phyloP scores from a whole-genome alignment of 495 filamentous ascomycete species.

The Diplogelasinospora grovesii region DNA sequence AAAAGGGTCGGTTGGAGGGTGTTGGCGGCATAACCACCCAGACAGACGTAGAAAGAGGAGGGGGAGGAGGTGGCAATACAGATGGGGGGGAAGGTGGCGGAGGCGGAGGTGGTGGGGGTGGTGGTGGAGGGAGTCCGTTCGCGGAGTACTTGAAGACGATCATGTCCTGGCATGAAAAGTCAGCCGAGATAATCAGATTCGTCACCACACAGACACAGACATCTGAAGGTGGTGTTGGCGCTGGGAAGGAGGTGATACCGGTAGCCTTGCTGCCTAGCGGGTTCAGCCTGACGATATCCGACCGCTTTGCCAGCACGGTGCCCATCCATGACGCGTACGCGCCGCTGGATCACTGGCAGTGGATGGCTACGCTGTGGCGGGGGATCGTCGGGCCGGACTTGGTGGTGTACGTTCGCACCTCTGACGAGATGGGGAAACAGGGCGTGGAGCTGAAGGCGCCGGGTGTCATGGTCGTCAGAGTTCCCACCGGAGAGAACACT shows the following conservation, averaged over 20 bases:
- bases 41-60: no score
- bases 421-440: conserved; percentile 17
- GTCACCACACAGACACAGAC: conserved; percentile 40
- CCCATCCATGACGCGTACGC: conserved; percentile 72
- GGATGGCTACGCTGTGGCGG: conserved; percentile 93
- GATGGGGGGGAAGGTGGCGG: conserved; percentile 2
- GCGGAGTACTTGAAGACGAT: conserved; percentile 65
- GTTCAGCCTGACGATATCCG: conserved; percentile 70
- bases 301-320: conserved; percentile 63
- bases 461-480: conserved; percentile 32
- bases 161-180: conserved; percentile 62
- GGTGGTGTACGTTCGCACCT: conserved; percentile 59
- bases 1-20: no score
- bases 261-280: conserved; percentile 64
- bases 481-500: conserved; percentile 5
- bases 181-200: conserved; percentile 57
- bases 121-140: conserved; percentile 32
- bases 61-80: conserved; percentile 5
- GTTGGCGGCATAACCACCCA: no score
- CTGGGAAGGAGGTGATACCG: conserved; percentile 35
- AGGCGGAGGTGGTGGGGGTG: not conserved
- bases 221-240: no score
- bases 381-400: conserved; percentile 81
- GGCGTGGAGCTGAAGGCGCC: conserved; percentile 51
- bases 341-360: conserved; percentile 92